Evolutionary conservation across 129 eudicot species (phyloP).

Genomic region (Escallonia herrerae): DNA sequence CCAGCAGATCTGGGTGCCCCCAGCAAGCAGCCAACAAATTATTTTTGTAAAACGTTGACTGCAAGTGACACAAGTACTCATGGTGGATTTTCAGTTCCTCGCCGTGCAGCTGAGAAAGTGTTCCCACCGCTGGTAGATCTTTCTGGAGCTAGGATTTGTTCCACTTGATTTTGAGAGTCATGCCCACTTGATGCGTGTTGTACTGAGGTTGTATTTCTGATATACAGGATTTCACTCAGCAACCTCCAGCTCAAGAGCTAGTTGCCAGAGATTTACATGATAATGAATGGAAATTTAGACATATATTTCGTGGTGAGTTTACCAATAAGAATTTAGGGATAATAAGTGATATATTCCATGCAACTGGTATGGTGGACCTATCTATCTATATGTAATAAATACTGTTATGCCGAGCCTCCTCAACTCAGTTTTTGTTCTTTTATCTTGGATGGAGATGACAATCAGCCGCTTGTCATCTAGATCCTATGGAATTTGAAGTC

Average conservation of each 20-base stretch:
- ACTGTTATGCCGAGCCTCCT: too few relatives aligned
- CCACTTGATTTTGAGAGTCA: not conserved
- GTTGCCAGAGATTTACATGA: slow-evolving; percentile 83
- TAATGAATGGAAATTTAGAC: slow-evolving; percentile 93
- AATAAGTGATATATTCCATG: not conserved
- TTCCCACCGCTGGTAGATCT: slow-evolving; percentile 76
- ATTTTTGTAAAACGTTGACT: slow-evolving; percentile 84
- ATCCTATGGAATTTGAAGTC: not conserved
- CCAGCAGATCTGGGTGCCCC: slow-evolving; percentile 77
- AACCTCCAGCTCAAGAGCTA: slow-evolving; percentile 75
- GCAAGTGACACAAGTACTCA: slow-evolving; percentile 97
- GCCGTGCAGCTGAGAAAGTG: slow-evolving; percentile 93
- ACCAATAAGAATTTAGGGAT: not conserved
- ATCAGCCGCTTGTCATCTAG: too few relatives aligned
- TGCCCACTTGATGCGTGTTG: not conserved
- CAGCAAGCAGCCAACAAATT: slow-evolving; percentile 84
- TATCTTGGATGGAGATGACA: too few relatives aligned
- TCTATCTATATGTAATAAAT: too few relatives aligned
- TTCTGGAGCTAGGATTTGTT: not conserved
- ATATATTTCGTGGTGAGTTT: slow-evolving; percentile 82
- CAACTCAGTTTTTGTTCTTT: too few relatives aligned
- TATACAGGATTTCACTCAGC: slow-evolving; percentile 80
- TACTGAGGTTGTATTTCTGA: not conserved
- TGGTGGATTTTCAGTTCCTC: slow-evolving; percentile 95
- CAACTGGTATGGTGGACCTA: too few relatives aligned